Evolutionary conservation across 768 basidiomycete species (phyloP).

Genomic region (Phlebiopsis flavidoalba): DNA sequence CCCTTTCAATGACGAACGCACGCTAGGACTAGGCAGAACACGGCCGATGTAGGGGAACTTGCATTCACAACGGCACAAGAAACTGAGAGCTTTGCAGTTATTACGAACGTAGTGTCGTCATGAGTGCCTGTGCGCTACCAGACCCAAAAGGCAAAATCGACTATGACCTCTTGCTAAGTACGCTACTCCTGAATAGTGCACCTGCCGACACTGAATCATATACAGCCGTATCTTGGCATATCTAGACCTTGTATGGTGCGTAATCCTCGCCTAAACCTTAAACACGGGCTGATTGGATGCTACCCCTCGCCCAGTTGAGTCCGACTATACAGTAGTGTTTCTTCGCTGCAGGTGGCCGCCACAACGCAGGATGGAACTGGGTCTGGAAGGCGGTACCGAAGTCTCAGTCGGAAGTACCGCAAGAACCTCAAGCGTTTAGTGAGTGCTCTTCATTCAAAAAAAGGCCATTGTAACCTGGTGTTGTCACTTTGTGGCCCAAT

Average conservation of each 20-base stretch:
- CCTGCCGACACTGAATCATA: conserved; percentile 11
- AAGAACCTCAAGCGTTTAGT: conserved; percentile 86
- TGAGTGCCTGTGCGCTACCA: conserved; percentile 79
- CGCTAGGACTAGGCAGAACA: conserved; percentile 46
- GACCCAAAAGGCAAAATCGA: conserved; percentile 71
- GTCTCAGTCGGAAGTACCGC: conserved; percentile 75
- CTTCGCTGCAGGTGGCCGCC: conserved; percentile 72
- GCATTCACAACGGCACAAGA: background rate
- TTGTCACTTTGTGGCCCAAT: background rate
- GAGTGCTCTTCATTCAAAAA: conserved; percentile 21
- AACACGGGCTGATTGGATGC: background rate
- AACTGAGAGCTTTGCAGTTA: background rate
- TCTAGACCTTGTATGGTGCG: conserved; percentile 72
- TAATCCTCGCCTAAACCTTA: background rate
- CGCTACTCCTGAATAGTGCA: conserved; percentile 23
- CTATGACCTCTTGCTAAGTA: conserved; percentile 75
- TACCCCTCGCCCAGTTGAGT: conserved; percentile 52
- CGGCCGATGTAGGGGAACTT: conserved; percentile 67
- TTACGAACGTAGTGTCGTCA: conserved; percentile 57
- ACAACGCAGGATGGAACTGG: conserved; percentile 85
- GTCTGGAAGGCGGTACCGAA: conserved; percentile 87
- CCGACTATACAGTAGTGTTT: conserved; percentile 87
- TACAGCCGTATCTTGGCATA: conserved; percentile 71
- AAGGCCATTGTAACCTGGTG: background rate
- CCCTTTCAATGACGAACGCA: conserved; percentile 4